phyloP scores from a whole-genome alignment of 2,329 filamentous ascomycete species.

The Fusarium solani-melongenae region DNA sequence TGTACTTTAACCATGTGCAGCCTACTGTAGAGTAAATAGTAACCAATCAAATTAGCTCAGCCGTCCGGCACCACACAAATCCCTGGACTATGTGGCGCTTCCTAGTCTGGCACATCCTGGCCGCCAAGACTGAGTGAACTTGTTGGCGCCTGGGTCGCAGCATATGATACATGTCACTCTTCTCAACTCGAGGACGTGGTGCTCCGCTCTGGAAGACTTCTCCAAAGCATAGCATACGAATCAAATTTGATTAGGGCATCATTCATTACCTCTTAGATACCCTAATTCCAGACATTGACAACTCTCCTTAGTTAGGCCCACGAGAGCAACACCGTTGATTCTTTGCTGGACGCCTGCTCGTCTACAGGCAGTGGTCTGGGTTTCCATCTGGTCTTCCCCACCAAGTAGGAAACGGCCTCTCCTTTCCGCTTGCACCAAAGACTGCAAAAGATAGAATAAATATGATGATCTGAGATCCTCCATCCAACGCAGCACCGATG shows the following conservation, averaged over 20 bases:
- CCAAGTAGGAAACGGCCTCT: slow-evolving; percentile 30
- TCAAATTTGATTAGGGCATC: not conserved
- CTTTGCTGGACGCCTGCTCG: not conserved
- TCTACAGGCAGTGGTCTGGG: not conserved
- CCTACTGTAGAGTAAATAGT: not conserved
- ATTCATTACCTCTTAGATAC: not conserved
- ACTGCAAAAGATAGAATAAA: slow-evolving; percentile 44
- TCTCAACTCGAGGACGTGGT: not conserved
- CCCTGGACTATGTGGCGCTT: not conserved
- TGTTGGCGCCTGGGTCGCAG: not conserved
- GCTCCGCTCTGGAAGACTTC: not conserved
- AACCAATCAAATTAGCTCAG: not conserved
- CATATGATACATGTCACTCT: not conserved
- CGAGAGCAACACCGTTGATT: not conserved
- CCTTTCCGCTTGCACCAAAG: slow-evolving; percentile 35
- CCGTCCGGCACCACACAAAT: not conserved
- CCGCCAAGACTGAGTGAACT: not conserved
- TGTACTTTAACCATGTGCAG: not conserved
- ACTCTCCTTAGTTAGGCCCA: not conserved
- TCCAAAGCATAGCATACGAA: not conserved
- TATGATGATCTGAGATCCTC: slow-evolving; percentile 42
- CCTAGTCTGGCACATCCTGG: not conserved
- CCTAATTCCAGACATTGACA: not conserved
- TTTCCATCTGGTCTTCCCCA: not conserved
- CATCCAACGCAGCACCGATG: slow-evolving; percentile 42